These are phyloP conservation scores for Lycium barbarum DNA, from an alignment of 257 asterid species.

Conservation along the genomic window DNA sequence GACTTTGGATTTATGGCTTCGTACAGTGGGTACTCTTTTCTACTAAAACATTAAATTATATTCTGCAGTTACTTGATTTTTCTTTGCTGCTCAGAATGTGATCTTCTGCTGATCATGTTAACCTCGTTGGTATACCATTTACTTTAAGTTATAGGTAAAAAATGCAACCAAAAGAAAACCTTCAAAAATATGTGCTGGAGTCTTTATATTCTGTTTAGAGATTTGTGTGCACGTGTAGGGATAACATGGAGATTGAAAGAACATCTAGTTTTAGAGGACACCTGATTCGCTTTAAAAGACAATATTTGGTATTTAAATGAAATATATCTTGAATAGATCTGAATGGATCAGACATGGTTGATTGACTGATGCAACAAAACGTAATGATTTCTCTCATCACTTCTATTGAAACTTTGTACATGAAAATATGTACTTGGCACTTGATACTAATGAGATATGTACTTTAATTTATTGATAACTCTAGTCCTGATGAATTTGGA, in stretches of 20 bases:
- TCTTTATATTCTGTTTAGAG: neutral
- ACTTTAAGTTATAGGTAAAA: neutral
- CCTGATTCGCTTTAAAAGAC: neutral
- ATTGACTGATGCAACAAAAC: neutral
- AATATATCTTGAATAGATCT: neutral
- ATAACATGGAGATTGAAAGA: conserved; percentile 19
- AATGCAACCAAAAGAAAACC: neutral
- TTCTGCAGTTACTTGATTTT: neutral
- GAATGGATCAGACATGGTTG: neutral
- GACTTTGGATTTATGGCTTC: neutral
- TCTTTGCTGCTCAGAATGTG: neutral
- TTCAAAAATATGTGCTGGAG: neutral
- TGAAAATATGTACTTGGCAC: neutral
- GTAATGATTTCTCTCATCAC: conserved; percentile 4
- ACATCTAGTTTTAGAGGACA: neutral
- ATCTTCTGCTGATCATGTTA: neutral
- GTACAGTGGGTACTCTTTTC: neutral
- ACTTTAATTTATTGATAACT: neutral
- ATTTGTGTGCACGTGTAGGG: neutral
- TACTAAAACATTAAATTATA: neutral
- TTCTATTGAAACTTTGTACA: neutral
- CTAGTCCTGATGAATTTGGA: neutral
- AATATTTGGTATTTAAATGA: neutral
- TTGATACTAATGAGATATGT: neutral
- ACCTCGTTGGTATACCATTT: neutral